phyloP scores from a whole-genome alignment of 208 protist species.

The Acanthamoeba polyphaga region DNA sequence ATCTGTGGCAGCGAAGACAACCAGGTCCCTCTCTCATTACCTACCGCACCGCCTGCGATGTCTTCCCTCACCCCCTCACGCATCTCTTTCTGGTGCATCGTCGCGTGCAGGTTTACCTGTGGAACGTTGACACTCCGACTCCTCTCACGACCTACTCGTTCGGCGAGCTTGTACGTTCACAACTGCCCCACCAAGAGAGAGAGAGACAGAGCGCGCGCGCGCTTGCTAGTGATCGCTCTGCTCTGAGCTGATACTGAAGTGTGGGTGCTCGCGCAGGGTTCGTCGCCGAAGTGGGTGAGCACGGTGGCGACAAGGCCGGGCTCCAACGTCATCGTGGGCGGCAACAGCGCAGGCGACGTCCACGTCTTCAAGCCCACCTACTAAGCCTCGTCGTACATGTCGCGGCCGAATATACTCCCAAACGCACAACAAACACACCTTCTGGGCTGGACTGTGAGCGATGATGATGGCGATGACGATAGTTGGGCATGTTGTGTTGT shows the following conservation, averaged over 20 bases:
- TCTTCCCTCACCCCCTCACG: background rate
- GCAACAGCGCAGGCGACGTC: background rate
- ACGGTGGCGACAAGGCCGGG: background rate
- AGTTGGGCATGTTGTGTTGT: background rate
- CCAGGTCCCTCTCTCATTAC: background rate
- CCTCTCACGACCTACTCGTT: background rate
- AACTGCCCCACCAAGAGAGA: background rate
- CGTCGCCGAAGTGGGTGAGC: constrained; percentile 4
- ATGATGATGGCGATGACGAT: too few relatives aligned
- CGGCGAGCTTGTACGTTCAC: background rate
- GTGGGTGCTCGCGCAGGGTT: background rate
- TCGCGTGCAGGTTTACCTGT: background rate
- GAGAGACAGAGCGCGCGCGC: background rate
- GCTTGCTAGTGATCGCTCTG: too few relatives aligned
- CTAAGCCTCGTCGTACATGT: background rate
- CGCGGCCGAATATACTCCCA: background rate
- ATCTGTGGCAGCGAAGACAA: constrained; percentile 37
- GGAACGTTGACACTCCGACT: background rate
- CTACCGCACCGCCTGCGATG: background rate
- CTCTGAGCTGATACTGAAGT: background rate
- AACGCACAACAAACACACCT: background rate
- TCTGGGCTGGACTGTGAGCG: too few relatives aligned
- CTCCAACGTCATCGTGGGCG: background rate
- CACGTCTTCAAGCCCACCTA: background rate
- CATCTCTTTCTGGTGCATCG: background rate